Evolutionary conservation across 352 stramenopile genomes (phyloP), one percentile per base, ranked within the genome.

Genomic region (Pythium volutum): DNA sequence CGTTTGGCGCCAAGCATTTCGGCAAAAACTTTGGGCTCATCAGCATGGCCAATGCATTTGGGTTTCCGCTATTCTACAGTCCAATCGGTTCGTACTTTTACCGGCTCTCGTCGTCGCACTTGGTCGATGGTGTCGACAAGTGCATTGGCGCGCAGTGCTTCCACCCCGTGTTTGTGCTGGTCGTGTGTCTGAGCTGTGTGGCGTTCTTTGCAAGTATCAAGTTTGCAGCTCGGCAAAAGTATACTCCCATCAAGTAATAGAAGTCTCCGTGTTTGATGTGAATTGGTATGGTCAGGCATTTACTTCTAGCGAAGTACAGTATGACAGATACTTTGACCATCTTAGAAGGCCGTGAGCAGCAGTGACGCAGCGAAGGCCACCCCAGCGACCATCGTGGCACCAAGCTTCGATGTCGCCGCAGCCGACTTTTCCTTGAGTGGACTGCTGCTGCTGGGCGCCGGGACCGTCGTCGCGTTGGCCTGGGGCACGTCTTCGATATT

Each of bases 11-110:
- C 22, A 67, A 64, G 1, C 84, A 93, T 55, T 90, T 93, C 53
- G 84, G 84, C 45, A 87, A 90, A 55, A 93, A 93, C 48, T 93
- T 87, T 57, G 81, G 84, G 12, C 54, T 89, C 25, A 84, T 93
- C 25, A 89, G 77, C 46, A 69, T 89, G 46, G 83, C 83, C 31
- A 93, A 91, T 52, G 79, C 77, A 0, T 38, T 91, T 18, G 81
- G 81, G 3, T 93, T 89, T 66, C 83, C 83, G 20, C 56, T 93
- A 3, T 84, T 93, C 59, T 86, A 75, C 67, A 88, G 75, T 36
- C 83, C 83, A 8, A 64, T 93, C 14, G 73, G 76, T 16, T 88
- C 83, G 34, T 78, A 81, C 57, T 54, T 88, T 1, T 91, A 93
- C 48, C 69, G 67, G 34, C 26, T 67, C 42, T 47, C 50, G 42